Conservation (phyloP, 2,329 filamentous ascomycete genomes). For the Cadophora malorum region DNA sequence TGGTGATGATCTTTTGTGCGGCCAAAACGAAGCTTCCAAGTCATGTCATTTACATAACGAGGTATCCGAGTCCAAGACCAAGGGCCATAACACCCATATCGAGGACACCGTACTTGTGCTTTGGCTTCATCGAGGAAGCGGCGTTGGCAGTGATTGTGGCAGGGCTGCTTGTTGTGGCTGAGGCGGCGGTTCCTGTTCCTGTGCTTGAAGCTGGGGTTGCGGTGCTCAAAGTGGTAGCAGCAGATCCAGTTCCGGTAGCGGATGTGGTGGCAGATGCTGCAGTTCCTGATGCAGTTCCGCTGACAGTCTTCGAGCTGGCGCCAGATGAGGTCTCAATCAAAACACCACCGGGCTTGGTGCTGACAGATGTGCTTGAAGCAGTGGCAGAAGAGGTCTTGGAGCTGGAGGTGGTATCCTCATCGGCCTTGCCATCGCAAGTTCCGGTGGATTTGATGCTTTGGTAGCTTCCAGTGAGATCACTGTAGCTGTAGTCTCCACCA, state of each 20-base stretch:
- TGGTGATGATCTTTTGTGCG: not conserved
- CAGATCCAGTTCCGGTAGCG: conserved; percentile 20
- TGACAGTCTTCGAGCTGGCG: conserved; percentile 7
- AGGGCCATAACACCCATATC: conserved; percentile 42
- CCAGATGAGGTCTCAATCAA: conserved; percentile 13
- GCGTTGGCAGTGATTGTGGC: conserved; percentile 39
- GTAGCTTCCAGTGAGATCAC: conserved; percentile 54
- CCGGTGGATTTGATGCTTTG: conserved; percentile 53
- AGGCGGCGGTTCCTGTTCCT: conserved; percentile 40
- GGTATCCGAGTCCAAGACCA: conserved; percentile 44
- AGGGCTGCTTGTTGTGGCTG: conserved; percentile 17
- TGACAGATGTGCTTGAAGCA: conserved; percentile 24
- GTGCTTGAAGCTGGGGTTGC: conserved; percentile 22
- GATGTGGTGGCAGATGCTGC: conserved; percentile 27
- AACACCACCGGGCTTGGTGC: conserved; percentile 21
- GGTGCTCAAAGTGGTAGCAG: conserved; percentile 26
- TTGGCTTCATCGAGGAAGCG: conserved; percentile 33
- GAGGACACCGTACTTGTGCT: conserved; percentile 39
- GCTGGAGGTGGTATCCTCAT: conserved; percentile 12
- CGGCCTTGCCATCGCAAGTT: conserved; percentile 33
- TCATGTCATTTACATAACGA: conserved; percentile 42
- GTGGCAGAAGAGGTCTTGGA: conserved; percentile 21
- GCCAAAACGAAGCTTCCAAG: conserved; percentile 4
- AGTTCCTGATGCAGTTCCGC: conserved; percentile 6
- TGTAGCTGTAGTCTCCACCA: conserved; percentile 56